phyloP scores from a whole-genome alignment of 306 rosid genomes.

The Sechiopsis laciniata region DNA sequence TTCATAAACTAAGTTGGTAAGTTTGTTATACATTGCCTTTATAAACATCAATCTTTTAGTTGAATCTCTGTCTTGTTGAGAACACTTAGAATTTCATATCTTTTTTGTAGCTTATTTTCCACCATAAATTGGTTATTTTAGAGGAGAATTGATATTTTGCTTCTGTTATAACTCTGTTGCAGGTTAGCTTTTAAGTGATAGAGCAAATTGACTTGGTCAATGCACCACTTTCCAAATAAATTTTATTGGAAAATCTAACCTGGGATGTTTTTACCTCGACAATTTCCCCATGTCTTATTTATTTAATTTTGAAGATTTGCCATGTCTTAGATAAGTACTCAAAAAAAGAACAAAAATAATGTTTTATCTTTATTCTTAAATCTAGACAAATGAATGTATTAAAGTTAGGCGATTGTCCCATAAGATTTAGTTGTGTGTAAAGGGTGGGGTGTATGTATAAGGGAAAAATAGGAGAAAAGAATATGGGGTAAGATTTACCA shows the following conservation, averaged over 20 bases:
- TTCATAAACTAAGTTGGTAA: not conserved
- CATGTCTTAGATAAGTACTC: no score
- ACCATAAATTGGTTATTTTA: not conserved
- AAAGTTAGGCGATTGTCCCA: no score
- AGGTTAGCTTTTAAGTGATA: not conserved
- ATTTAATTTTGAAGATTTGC: no score
- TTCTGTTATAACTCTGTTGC: not conserved
- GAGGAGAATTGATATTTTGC: not conserved
- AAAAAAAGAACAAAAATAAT: no score
- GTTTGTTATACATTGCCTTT: conserved; percentile 12
- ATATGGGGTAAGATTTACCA: no score
- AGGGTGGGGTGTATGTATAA: no score
- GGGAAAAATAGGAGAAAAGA: no score
- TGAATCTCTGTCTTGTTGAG: not conserved
- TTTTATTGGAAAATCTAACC: not conserved
- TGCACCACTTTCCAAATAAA: not conserved
- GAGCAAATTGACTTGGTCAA: not conserved
- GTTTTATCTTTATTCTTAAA: no score
- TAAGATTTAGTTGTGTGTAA: no score
- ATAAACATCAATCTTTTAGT: conserved; percentile 5
- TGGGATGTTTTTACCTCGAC: no score
- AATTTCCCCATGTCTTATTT: no score
- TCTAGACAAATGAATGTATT: no score
- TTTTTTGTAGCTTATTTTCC: not conserved
- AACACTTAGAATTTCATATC: not conserved